Percentiles rank a stretch among this genome's conserved stretches.
phyloP scores from a whole-genome alignment of 805 yeast genomes.

The Sugiyamaella smithiae region DNA sequence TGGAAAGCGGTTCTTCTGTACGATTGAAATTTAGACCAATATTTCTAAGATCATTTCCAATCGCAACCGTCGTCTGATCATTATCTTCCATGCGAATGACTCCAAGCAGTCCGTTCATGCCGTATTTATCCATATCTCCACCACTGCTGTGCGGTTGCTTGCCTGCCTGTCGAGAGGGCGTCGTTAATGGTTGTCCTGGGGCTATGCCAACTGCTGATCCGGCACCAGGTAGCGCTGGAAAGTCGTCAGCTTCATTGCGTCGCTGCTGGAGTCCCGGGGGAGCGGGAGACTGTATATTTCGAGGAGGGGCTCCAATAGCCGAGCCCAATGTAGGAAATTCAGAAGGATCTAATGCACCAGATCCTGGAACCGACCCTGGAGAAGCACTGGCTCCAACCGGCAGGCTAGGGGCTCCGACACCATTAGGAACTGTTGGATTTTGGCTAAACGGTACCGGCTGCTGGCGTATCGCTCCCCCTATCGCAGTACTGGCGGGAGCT shows the following conservation, averaged over 20 bases:
- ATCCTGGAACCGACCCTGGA: background rate
- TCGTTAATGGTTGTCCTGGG: slow-evolving; percentile 1
- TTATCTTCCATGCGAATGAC: slow-evolving; percentile 59
- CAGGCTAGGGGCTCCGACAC: too few species aligned
- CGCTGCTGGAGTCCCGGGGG: slow-evolving; percentile 16
- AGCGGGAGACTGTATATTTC: slow-evolving; percentile 10
- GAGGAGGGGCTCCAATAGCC: slow-evolving; percentile 13
- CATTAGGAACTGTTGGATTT: too few species aligned
- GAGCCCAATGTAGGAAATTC: slow-evolving; percentile 30
- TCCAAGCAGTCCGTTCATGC: slow-evolving; percentile 60
- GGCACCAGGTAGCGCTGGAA: slow-evolving; percentile 24
- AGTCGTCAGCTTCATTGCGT: slow-evolving; percentile 17
- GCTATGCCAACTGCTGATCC: too few species aligned
- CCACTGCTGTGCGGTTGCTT: background rate
- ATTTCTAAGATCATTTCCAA: slow-evolving; percentile 71
- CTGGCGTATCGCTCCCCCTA: too few species aligned
- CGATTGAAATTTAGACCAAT: slow-evolving; percentile 59
- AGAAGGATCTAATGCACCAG: slow-evolving; percentile 21
- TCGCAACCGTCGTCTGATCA: slow-evolving; percentile 63
- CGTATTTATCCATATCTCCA: slow-evolving; percentile 57
- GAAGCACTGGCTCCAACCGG: background rate
- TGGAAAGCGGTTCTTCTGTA: slow-evolving; percentile 47
- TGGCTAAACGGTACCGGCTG: too few species aligned
- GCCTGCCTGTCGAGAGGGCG: background rate
- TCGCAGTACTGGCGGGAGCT: background rate